Evolutionary conservation across 805 yeast genomes (phyloP).

Genomic region (Cephaloascus fragrans): DNA sequence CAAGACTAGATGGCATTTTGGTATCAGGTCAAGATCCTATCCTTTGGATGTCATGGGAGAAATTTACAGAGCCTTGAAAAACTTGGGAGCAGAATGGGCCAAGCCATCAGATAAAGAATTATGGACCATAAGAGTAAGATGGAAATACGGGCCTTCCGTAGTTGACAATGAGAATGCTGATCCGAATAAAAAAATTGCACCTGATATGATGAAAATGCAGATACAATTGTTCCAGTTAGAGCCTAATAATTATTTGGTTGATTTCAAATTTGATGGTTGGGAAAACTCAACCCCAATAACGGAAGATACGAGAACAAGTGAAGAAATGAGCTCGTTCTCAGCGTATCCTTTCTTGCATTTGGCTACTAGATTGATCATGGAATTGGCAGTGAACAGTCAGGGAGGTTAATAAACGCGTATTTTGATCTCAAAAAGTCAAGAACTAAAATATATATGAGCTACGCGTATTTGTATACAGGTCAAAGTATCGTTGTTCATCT

Average conservation of each 20-base stretch:
- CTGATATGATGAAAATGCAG: conserved; percentile 92
- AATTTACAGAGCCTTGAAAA: conserved; percentile 86
- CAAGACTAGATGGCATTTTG: conserved; percentile 97
- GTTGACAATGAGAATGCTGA: conserved; percentile 3
- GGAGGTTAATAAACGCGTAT: conserved; percentile 24
- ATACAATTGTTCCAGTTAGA: conserved; percentile 93
- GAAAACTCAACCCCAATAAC: conserved; percentile 39
- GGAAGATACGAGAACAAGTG: conserved; percentile 23
- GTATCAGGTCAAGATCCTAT: conserved; percentile 90
- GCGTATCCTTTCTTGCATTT: conserved; percentile 93
- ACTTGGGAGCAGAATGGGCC: conserved; percentile 96
- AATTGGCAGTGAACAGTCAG: conserved; percentile 90
- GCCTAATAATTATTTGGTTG: conserved; percentile 91
- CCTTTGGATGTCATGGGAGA: conserved; percentile 99
- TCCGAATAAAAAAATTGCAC: conserved; percentile 25
- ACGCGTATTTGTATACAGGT: too few relatives aligned
- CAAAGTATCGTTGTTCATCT: too few relatives aligned
- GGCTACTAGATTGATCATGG: conserved; percentile 91
- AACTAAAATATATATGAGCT: too few relatives aligned
- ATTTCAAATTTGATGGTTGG: conserved; percentile 98
- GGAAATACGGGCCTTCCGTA: conserved; percentile 59
- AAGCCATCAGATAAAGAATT: conserved; percentile 89
- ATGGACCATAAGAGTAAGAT: conserved; percentile 93
- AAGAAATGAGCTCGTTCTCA: conserved; percentile 81
- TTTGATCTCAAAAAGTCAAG: too few relatives aligned